These are phyloP conservation scores for Favolaschia claudopus DNA, from an alignment of 768 basidiomycete genomes.

Conservation along the genomic window DNA sequence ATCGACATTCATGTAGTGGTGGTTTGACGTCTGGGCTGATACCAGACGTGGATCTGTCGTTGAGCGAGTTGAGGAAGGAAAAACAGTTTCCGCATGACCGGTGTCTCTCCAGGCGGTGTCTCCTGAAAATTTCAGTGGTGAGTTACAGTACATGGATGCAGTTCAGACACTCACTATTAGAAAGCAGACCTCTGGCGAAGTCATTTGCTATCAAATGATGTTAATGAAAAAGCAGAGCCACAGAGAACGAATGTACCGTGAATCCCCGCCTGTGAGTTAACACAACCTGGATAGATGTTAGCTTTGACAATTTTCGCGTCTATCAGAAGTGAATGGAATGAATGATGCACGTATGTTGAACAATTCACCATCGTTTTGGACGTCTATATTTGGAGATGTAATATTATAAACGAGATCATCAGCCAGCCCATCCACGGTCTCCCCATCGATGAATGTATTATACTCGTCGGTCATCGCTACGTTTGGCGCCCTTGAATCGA, in stretches of 20 bases:
- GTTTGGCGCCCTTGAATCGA: not conserved
- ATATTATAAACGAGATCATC: not conserved
- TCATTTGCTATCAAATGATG: no score
- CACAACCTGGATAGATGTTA: not conserved
- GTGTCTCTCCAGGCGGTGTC: not conserved
- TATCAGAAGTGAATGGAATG: conserved; percentile 3
- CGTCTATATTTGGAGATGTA: not conserved
- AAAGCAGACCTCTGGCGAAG: no score
- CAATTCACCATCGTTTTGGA: conserved; percentile 11
- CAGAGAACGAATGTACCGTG: not conserved
- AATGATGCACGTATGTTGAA: conserved; percentile 5
- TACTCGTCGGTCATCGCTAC: conserved; percentile 6
- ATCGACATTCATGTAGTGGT: conserved; percentile 8
- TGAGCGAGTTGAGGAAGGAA: not conserved
- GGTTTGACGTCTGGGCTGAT: conserved; percentile 3
- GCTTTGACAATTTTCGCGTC: not conserved
- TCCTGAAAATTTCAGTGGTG: no score
- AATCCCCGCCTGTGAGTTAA: not conserved
- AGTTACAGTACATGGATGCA: no score
- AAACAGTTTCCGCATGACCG: not conserved
- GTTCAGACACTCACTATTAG: no score
- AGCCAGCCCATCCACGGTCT: not conserved
- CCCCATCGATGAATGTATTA: conserved; percentile 11
- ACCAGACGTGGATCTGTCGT: not conserved
- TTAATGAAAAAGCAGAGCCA: no score